Base-by-base conservation (phyloP, 208 protist genomes). In the Leishmania tarentolae region DNA sequence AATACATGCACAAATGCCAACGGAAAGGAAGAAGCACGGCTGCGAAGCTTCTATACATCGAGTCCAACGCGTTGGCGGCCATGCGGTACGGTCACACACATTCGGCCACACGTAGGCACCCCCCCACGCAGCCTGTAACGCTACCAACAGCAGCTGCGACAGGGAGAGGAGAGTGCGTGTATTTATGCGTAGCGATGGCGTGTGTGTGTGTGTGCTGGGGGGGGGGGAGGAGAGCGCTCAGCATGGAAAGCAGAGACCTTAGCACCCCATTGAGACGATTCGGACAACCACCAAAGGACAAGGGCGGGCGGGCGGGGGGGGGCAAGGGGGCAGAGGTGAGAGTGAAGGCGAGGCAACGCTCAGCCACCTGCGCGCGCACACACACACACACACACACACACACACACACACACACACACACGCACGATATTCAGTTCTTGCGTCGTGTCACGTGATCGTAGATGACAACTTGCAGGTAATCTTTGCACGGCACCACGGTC, bases 391-490 rank as follows among this genome's bases (percentile, higher is more conserved):
- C 44, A 37, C 40, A 47, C 31, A 2, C 31, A 17, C 57, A 17
- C 35, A 15, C 28, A 28, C 68, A 72, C 35, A 46, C 15, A 24
- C 5, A 46, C 5, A 52, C 44, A 37, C 40, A 47, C 31, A 2
- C 31, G 15, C 57, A 17, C 35, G 21, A n/a, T 44, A 17, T 57
- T 87, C 82, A 98, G 84, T 97, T 98, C 87, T 98, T 98, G 40
- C 94, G 76, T 7, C 96, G 91, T 42, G 95, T 97, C 24, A 97
- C 93, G 86, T 98, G 96, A 75, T 98, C 96, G 79, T 98, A 98
- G 47, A 98, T 86, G 50, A 94, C 93, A 0, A 97, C 97, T 80
- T 99, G 99, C n/a, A 97, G 81, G 89, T 99, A 99, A 79, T 99
- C 98, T 52, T 97, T 89, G 47, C 96, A 98, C 11, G 94, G 79